Evolutionary conservation across 306 rosid species (phyloP).

Genomic region (Sophora flavescens): DNA sequence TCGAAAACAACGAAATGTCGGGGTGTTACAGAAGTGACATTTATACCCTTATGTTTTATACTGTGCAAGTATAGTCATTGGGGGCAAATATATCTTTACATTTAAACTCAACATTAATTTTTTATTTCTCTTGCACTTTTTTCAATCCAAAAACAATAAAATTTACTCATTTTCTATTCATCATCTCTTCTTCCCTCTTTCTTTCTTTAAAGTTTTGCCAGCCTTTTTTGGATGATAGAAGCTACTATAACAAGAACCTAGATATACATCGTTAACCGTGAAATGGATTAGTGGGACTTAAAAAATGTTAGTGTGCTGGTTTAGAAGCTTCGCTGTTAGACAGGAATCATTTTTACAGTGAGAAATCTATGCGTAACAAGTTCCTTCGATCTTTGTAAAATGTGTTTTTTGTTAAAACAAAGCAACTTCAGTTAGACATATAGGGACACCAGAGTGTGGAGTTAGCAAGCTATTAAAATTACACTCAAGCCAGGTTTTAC

Average conservation of each 20-base stretch:
- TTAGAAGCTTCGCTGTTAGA: slow-evolving; percentile 64
- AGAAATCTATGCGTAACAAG: slow-evolving; percentile 44
- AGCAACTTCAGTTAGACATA: neutral
- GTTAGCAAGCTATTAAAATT: neutral
- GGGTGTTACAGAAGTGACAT: too few relatives aligned
- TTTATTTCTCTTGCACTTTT: too few relatives aligned
- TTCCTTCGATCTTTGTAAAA: neutral
- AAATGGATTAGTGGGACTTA: slow-evolving; percentile 15
- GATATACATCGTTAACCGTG: slow-evolving; percentile 29
- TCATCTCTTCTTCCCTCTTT: too few relatives aligned
- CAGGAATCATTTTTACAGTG: slow-evolving; percentile 42
- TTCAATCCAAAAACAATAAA: too few relatives aligned
- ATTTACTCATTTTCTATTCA: too few relatives aligned
- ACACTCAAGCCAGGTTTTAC: neutral
- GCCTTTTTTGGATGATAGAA: neutral
- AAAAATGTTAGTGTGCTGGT: slow-evolving; percentile 36
- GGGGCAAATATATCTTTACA: too few relatives aligned
- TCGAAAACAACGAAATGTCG: too few relatives aligned
- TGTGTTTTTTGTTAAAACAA: neutral
- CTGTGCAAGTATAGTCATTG: too few relatives aligned
- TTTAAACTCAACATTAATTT: too few relatives aligned
- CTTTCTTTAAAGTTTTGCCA: neutral
- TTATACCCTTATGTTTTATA: too few relatives aligned
- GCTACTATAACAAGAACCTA: neutral
- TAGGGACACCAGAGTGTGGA: neutral